These are phyloP conservation scores for Verticillium longisporum DNA, from an alignment of 2,329 filamentous ascomycete genomes.

Conservation along the genomic window DNA sequence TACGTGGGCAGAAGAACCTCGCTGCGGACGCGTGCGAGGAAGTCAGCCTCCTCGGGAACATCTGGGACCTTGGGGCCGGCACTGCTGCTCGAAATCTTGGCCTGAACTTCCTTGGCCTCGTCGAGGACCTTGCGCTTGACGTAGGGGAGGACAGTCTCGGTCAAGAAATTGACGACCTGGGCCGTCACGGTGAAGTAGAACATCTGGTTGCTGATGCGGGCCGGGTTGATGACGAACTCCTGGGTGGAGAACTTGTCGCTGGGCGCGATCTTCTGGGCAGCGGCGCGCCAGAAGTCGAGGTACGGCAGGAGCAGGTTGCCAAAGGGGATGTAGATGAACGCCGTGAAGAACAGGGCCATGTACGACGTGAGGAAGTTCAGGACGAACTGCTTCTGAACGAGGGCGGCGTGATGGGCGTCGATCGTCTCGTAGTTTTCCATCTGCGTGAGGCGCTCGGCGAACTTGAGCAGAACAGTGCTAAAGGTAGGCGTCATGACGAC, in stretches of 20 bases:
- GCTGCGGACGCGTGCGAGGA: slow-evolving; percentile 72
- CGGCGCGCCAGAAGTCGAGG: slow-evolving; percentile 71
- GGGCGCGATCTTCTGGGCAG: slow-evolving; percentile 68
- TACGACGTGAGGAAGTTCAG: slow-evolving; percentile 97
- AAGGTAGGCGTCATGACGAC: slow-evolving; percentile 75
- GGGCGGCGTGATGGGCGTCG: slow-evolving; percentile 71
- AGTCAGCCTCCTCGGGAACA: slow-evolving; percentile 67
- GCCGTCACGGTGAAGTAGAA: slow-evolving; percentile 95
- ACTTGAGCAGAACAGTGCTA: slow-evolving; percentile 63
- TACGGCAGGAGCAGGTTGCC: slow-evolving; percentile 77
- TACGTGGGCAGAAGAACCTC: slow-evolving; percentile 80
- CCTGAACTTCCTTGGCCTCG: slow-evolving; percentile 72
- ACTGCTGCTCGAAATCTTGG: slow-evolving; percentile 48
- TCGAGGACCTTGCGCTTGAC: slow-evolving; percentile 71
- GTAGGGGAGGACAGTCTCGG: slow-evolving; percentile 81
- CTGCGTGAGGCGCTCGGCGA: slow-evolving; percentile 71
- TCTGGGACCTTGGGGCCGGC: slow-evolving; percentile 49
- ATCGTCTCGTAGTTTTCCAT: slow-evolving; percentile 90
- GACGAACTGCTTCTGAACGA: slow-evolving; percentile 90
- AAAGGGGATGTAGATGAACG: slow-evolving; percentile 92
- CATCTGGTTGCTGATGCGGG: slow-evolving; percentile 80
- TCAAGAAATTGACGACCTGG: slow-evolving; percentile 78
- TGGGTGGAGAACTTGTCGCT: slow-evolving; percentile 61
- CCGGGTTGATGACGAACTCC: slow-evolving; percentile 75
- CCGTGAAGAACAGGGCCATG: slow-evolving; percentile 82